Evolutionary conservation across 148 eudicot genomes (phyloP), one percentile per base, ranked within the genome.

Genomic region (Beta vulgaris): DNA sequence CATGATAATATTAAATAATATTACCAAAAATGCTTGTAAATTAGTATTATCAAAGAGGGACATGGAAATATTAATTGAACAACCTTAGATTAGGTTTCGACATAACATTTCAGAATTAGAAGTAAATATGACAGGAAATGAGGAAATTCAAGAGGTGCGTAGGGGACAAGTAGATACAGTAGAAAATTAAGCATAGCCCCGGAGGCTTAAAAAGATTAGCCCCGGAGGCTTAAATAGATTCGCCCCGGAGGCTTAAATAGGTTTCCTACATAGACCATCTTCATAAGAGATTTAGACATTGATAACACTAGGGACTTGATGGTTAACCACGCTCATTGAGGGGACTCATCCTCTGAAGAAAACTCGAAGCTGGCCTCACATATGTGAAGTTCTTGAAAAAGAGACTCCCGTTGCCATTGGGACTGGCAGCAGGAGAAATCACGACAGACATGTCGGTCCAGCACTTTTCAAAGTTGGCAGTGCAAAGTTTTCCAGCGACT

Each of bases 341-440:
- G 65, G 91, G 84, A 66, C 83, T 84, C 60, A 63, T 78, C 69
- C 71, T 79, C 68, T 81, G 81, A 53, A 90, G 88, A 71, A 85
- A 87, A 57, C 86, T 83, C 18, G 81, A 86, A 15, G 88, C 80
- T 19, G 97, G 95, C 83, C 74, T 86, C 61, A 88, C 95, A 70
- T 93, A 93, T 39, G 84, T 86, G 65, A 93, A 93, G 65, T 92
- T 93, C 78, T 87, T 86, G 81, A 93, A 93, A 60, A 85, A 46
- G 81, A 83, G 86, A 76, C 85, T 85, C 28, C 89, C 91, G 2
- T 43, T 73, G 62, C 64, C 81, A 0, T 81, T 88, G 18, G 98
- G 97, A 80, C 97, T 89, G 69, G 93, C 88, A n/a, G 84, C 95
- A 3, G 97, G 95, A 57, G 98, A 93, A 77, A 91, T 91, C 18